phyloP scores from a whole-genome alignment of 2,329 filamentous ascomycete species.

The Amauroascus verrucosus region DNA sequence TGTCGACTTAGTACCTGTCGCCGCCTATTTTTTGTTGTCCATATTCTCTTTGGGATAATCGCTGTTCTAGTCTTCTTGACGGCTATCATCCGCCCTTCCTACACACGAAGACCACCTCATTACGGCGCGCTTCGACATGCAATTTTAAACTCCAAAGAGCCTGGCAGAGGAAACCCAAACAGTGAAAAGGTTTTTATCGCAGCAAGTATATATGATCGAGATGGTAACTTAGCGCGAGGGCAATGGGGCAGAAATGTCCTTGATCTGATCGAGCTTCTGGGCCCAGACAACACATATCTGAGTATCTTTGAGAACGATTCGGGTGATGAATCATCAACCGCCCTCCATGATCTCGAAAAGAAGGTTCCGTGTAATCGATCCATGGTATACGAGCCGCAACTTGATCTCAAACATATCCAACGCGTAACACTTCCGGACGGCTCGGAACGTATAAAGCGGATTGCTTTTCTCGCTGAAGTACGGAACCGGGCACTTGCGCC shows the following conservation, averaged over 20 bases:
- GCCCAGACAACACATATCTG: constrained; percentile 57
- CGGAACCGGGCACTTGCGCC: constrained; percentile 60
- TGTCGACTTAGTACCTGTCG: constrained; percentile 24
- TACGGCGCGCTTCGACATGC: constrained; percentile 35
- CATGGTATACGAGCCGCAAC: constrained; percentile 51
- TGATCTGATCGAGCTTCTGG: constrained; percentile 54
- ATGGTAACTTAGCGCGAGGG: constrained; percentile 51
- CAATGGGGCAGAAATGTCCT: constrained; percentile 54
- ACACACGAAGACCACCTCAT: constrained; percentile 45
- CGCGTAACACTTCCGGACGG: constrained; percentile 54
- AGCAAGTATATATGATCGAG: constrained; percentile 57
- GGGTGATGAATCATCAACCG: constrained; percentile 45
- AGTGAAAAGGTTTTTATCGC: constrained; percentile 64
- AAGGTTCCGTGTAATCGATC: constrained; percentile 41
- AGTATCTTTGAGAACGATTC: constrained; percentile 67
- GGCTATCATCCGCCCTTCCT: constrained; percentile 46
- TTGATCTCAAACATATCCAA: constrained; percentile 48
- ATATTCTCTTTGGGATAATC: constrained; percentile 23
- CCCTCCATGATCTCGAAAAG: constrained; percentile 45
- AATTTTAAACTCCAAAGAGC: constrained; percentile 23
- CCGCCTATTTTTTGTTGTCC: constrained; percentile 25
- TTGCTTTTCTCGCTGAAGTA: constrained; percentile 61
- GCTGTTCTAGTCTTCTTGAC: constrained; percentile 33
- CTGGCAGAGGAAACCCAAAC: constrained; percentile 42
- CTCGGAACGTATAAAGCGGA: constrained; percentile 56